Evolutionary conservation across 2,329 filamentous ascomycete genomes (phyloP), one percentile per base, ranked within the genome.

Genomic region (Fusarium scirpi): DNA sequence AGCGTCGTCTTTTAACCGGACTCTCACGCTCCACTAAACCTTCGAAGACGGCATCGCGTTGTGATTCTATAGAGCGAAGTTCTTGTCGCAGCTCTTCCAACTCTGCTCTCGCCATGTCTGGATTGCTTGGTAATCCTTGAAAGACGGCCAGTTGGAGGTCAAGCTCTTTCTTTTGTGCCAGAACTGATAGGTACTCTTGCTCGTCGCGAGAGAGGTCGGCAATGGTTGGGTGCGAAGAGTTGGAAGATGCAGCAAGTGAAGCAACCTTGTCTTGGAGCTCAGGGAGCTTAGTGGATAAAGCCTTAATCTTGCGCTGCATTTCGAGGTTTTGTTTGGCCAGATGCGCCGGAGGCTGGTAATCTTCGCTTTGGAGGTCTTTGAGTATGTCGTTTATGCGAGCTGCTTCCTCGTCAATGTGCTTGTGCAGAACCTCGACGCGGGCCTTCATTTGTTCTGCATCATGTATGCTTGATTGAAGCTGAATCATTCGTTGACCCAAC

Each of bases 1-100:
- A 77, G 73, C 76, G 79, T 53, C 74, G 74, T 56, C 77, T 73
- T 67, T 83, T 85, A 60, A 82, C 80, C 4, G 87, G 87, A 57
- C 86, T 89, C 76, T 89, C 87, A 43, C 85, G 83, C 73, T 90
- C 88, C 4, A 93, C 89, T 48, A 96, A 78, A 3, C 85, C 87
- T 76, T 95, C 93, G 77, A 97, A 97, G 58, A 93, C 84, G 30
- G 82, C 85, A 77, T 97, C 93, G 57, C 94, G 86, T 71, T 85
- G 85, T 69, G 84, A 84, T 29, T 86, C 90, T 54, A 93, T 80
- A 12, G 82, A 80, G 41, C 86, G 84, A 47, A 97, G 82, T 74
- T 94, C 89, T 3, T 82, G 81, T 64, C 92, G 87, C 45, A 94
- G 80, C 30, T 85, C 82, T 69, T 92, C 91, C 29, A 97, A 84